Base-by-base conservation (phyloP, 208 protist genomes). In the Trypanosoma conorhini region DNA sequence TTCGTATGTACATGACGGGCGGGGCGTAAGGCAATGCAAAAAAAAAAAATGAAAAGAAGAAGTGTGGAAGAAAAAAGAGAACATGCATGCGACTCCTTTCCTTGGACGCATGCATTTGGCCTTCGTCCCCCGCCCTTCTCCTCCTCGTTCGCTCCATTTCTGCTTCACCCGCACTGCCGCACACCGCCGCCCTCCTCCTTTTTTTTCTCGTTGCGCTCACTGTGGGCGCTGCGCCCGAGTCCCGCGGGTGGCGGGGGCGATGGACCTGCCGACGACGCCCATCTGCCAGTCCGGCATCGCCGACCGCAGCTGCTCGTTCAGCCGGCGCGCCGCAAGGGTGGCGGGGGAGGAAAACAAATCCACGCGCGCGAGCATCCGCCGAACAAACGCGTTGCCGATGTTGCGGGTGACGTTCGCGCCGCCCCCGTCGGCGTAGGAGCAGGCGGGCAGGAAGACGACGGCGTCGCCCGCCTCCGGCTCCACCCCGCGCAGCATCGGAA, bases 291-390 rank as follows among this genome's bases (percentile, higher is more conserved):
- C 81, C 10, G 40, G 42, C 80, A 88, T 84, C 22, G 86, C 85
- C 46, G 77, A 54, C 26, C 54, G 78, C 67, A 91, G 61, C 78
- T 87, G 83, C 30, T 62, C 67, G 28, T 80, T 82, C n/a, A 91
- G 78, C n/a, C 86, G 80, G 60, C 84, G 81, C 22, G 86, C 86
- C 4, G 86, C 86, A 51, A 88, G 42, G 3, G 86, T 76, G 1
- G 82, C 80, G 0, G 86, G 86, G 0, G 86, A 81, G 2, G 64
- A 52, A 70, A 81, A 87, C 19, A 67, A 30, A 58, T 74, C 59
- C 50, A 67, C 35, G 15, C 61, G 46, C 21, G 59, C 35, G 3
- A 74, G 51, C 69, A 74, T 74, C 2, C 69, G 69, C 28, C 62
- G n/a, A 12, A 67, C 40, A 74, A 74, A 74, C 17, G 62, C 33